These are phyloP conservation scores for Laetiporus sulphureus DNA, from an alignment of 1,284 basidiomycete genomes.

Conservation along the genomic window DNA sequence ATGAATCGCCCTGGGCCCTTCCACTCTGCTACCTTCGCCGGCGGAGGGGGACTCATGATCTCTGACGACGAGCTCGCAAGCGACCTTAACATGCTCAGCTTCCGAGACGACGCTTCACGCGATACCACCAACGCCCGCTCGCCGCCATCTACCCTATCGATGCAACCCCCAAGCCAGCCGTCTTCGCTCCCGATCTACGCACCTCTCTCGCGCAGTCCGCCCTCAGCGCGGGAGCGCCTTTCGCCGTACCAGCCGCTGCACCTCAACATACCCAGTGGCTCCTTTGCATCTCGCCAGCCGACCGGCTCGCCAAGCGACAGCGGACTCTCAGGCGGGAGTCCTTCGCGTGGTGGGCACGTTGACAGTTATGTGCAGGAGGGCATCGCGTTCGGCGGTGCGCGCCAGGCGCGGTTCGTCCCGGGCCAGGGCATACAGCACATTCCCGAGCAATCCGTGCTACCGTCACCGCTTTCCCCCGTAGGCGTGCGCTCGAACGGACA, in stretches of 20 bases:
- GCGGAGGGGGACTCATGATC: slow-evolving; percentile 48
- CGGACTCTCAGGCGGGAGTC: slow-evolving; percentile 25
- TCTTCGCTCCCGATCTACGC: slow-evolving; percentile 66
- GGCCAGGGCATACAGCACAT: slow-evolving; percentile 61
- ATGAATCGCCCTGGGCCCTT: slow-evolving; percentile 26
- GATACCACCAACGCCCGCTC: no score
- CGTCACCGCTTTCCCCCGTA: slow-evolving; percentile 27
- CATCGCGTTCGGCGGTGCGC: slow-evolving; percentile 14
- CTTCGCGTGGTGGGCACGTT: slow-evolving; percentile 23
- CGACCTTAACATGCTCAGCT: slow-evolving; percentile 57
- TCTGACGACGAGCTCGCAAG: slow-evolving; percentile 79
- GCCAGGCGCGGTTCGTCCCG: slow-evolving; percentile 50
- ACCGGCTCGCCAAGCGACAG: slow-evolving; percentile 55
- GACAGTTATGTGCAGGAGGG: slow-evolving; percentile 12
- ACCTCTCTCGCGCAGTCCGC: slow-evolving; percentile 57
- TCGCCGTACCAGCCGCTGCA: slow-evolving; percentile 55
- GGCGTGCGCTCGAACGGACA: slow-evolving; percentile 16
- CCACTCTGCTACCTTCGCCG: slow-evolving; percentile 26
- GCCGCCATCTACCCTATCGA: slow-evolving; percentile 34
- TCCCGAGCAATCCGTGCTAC: slow-evolving; percentile 30
- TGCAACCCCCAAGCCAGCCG: slow-evolving; percentile 48
- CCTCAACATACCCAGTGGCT: slow-evolving; percentile 42
- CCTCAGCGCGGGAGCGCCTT: slow-evolving; percentile 39
- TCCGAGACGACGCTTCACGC: slow-evolving; percentile 40
- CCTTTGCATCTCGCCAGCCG: slow-evolving; percentile 37